These are phyloP conservation scores for Immersiporthe knoxdaviesiana DNA, from an alignment of 2,329 filamentous ascomycete genomes.

Conservation along the genomic window DNA sequence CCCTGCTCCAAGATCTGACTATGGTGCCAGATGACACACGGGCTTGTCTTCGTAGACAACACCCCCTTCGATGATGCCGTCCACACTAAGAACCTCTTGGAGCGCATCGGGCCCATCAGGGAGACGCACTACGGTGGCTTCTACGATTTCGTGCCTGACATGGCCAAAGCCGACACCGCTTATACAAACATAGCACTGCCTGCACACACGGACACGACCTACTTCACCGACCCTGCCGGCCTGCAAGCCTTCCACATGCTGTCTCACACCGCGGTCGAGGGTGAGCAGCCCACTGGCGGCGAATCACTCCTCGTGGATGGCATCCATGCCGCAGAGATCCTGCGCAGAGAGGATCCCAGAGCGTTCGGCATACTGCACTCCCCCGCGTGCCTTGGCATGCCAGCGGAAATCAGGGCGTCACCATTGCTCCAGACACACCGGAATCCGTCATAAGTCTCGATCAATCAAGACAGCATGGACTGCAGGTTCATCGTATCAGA, in stretches of 20 bases:
- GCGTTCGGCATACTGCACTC: slow-evolving; percentile 61
- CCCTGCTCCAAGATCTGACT: slow-evolving; percentile 4
- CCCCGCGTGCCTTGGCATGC: slow-evolving; percentile 75
- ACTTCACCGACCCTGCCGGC: slow-evolving; percentile 90
- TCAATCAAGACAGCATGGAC: slow-evolving; percentile 17
- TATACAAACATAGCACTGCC: slow-evolving; percentile 85
- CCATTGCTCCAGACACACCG: slow-evolving; percentile 70
- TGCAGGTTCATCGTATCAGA: slow-evolving; percentile 53
- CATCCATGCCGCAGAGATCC: slow-evolving; percentile 69
- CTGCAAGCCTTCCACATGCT: slow-evolving; percentile 92
- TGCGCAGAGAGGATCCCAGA: slow-evolving; percentile 56
- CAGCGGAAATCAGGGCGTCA: slow-evolving; percentile 85
- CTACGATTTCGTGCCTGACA: slow-evolving; percentile 85
- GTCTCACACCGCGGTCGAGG: slow-evolving; percentile 65
- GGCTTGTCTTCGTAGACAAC: slow-evolving; percentile 76
- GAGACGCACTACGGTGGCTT: slow-evolving; percentile 85
- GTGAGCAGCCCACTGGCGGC: slow-evolving; percentile 60
- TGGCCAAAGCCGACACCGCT: slow-evolving; percentile 85
- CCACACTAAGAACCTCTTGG: slow-evolving; percentile 73
- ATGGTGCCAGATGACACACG: slow-evolving; percentile 60
- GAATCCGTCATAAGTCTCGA: slow-evolving; percentile 73
- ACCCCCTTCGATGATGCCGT: slow-evolving; percentile 68
- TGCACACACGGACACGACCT: slow-evolving; percentile 92
- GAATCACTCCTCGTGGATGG: slow-evolving; percentile 84
- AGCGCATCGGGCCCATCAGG: slow-evolving; percentile 83